These are phyloP conservation scores for Tylopilus subfusipes DNA, from an alignment of 768 basidiomycete species.

Conservation along the genomic window DNA sequence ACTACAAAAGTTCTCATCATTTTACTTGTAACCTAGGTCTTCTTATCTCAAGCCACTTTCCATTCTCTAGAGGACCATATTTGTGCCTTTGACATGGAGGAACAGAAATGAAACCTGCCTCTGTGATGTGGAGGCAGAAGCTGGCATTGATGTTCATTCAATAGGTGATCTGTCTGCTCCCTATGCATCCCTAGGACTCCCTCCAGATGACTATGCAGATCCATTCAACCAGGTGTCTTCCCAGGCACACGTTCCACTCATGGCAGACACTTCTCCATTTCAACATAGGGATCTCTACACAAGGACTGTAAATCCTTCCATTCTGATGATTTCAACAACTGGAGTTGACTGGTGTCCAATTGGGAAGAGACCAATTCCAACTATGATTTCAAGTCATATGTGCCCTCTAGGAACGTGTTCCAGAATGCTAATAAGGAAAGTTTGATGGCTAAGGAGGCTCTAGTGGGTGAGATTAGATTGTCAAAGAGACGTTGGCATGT, in stretches of 20 bases:
- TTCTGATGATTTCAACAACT: slow-evolving; percentile 76
- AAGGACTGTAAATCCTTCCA: slow-evolving; percentile 76
- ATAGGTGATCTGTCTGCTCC: slow-evolving; percentile 74
- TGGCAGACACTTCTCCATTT: slow-evolving; percentile 78
- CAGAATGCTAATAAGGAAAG: slow-evolving; percentile 73
- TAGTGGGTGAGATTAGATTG: slow-evolving; percentile 81
- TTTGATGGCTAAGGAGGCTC: slow-evolving; percentile 72
- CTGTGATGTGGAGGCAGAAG: slow-evolving; percentile 71
- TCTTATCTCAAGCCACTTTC: slow-evolving; percentile 83
- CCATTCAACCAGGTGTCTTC: too few relatives aligned
- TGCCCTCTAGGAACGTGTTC: slow-evolving; percentile 95
- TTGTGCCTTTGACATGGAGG: slow-evolving; percentile 78
- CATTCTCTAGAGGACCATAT: slow-evolving; percentile 85
- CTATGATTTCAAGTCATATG: slow-evolving; percentile 89
- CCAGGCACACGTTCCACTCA: slow-evolving; percentile 76
- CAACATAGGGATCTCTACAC: slow-evolving; percentile 70
- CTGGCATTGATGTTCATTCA: slow-evolving; percentile 56
- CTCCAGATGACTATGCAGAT: too few relatives aligned
- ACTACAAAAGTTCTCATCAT: slow-evolving; percentile 1
- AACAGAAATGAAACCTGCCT: slow-evolving; percentile 78
- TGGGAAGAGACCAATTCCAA: slow-evolving; percentile 77
- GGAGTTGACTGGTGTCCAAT: slow-evolving; percentile 72
- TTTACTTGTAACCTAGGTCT: slow-evolving; percentile 53
- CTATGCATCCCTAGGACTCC: slow-evolving; percentile 60
- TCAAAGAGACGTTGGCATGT: slow-evolving; percentile 78